Conservation (phyloP, 176 grass and related monocot species). For the Musa itinerans region DNA sequence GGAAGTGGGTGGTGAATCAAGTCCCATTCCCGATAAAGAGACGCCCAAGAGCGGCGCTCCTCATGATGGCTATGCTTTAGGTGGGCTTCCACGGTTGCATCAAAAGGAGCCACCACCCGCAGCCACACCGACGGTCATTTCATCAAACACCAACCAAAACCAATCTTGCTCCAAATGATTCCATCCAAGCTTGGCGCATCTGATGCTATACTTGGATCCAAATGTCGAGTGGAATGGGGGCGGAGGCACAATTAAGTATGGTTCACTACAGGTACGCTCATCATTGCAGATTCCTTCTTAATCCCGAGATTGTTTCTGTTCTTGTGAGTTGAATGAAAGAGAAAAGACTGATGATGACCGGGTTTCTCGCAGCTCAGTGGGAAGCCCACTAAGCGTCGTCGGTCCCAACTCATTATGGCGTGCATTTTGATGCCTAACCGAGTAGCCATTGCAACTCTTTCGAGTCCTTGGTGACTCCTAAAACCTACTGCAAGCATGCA, state of each 20-base stretch:
- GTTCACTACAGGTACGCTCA: background rate
- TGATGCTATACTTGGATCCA: too few relatives aligned
- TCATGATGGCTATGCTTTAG: background rate
- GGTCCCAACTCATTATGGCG: background rate
- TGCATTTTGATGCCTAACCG: background rate
- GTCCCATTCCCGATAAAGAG: background rate
- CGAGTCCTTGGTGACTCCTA: too few relatives aligned
- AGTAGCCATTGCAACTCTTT: too few relatives aligned
- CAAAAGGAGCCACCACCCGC: background rate
- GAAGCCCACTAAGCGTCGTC: background rate
- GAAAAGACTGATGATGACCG: background rate
- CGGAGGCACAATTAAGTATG: too few relatives aligned
- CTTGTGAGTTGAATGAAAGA: background rate
- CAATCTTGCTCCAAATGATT: background rate
- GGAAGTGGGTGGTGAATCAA: slow-evolving; percentile 5
- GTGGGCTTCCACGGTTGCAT: background rate
- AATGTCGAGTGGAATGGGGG: too few relatives aligned
- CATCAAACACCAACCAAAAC: too few relatives aligned
- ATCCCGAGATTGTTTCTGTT: background rate
- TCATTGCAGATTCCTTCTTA: background rate
- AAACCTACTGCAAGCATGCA: too few relatives aligned
- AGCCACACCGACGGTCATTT: background rate
- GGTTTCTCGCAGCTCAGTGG: background rate
- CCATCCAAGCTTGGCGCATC: too few relatives aligned
- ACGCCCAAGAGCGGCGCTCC: background rate